These are phyloP conservation scores for Lactarius tabidus DNA, from an alignment of 768 basidiomycete species.

Conservation along the genomic window DNA sequence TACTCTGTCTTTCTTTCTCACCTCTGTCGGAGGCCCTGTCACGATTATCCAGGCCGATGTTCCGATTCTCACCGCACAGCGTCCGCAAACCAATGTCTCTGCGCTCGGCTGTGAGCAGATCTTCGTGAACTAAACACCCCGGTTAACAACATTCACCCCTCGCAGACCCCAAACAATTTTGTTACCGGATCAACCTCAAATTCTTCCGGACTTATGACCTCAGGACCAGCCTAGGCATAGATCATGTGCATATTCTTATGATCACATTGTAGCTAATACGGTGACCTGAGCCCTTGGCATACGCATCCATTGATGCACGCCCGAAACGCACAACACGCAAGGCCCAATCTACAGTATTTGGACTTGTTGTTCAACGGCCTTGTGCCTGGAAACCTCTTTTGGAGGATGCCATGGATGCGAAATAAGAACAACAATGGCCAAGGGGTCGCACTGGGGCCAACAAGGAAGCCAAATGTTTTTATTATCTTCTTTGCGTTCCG, in stretches of 20 bases:
- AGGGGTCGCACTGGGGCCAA: background rate
- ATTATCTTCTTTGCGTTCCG: background rate
- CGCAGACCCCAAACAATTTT: background rate
- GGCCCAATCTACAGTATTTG: conserved; percentile 1
- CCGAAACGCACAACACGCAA: background rate
- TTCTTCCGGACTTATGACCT: background rate
- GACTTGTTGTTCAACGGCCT: conserved; percentile 1
- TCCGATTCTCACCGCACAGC: background rate
- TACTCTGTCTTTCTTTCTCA: background rate
- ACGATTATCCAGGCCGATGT: background rate
- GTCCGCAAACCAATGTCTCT: background rate
- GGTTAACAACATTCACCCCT: background rate
- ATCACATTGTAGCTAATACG: background rate
- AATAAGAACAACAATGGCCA: conserved; percentile 3
- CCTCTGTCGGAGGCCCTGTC: background rate
- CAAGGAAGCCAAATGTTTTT: background rate
- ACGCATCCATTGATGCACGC: background rate
- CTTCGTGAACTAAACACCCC: background rate
- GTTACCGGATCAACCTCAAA: background rate
- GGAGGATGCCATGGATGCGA: background rate
- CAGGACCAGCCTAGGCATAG: background rate
- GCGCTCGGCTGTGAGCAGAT: background rate
- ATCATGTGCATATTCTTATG: background rate
- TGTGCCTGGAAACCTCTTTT: conserved; percentile 4
- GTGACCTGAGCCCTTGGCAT: background rate